Evolutionary conservation across 2,329 filamentous ascomycete species (phyloP).

Genomic region (Aureobasidium leucospermi): DNA sequence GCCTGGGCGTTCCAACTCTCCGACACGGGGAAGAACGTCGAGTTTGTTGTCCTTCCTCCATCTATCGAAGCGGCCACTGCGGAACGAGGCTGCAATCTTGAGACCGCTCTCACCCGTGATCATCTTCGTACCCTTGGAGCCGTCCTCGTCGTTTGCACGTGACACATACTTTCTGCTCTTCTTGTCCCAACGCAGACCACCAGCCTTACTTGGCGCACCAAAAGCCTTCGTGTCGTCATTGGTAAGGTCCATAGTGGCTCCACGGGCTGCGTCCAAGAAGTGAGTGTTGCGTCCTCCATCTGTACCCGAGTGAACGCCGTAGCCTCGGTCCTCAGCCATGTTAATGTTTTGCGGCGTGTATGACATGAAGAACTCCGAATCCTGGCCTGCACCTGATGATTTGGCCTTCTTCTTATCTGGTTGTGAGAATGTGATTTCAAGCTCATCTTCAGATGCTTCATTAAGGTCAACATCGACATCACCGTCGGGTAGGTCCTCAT

Average conservation of each 20-base stretch:
- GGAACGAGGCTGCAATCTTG: constrained; percentile 92
- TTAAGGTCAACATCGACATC: constrained; percentile 34
- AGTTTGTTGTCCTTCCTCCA: constrained; percentile 87
- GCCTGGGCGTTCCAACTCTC: constrained; percentile 60
- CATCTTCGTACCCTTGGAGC: constrained; percentile 64
- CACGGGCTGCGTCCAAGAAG: constrained; percentile 82
- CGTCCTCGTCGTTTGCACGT: constrained; percentile 88
- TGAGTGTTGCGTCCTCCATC: constrained; percentile 50
- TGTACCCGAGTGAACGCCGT: constrained; percentile 78
- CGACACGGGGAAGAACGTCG: constrained; percentile 68
- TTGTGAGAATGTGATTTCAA: constrained; percentile 45
- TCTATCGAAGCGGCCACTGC: constrained; percentile 83
- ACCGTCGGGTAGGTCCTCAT: constrained; percentile 31
- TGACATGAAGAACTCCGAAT: constrained; percentile 91
- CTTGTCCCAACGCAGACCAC: constrained; percentile 87
- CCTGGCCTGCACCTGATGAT: constrained; percentile 52
- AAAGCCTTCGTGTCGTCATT: constrained; percentile 84
- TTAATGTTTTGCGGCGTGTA: constrained; percentile 80
- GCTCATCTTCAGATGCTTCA: constrained; percentile 45
- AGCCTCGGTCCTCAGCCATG: constrained; percentile 80
- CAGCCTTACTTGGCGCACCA: constrained; percentile 62
- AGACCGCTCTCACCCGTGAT: constrained; percentile 85
- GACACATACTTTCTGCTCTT: constrained; percentile 93
- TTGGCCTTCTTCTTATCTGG: constrained; percentile 18
- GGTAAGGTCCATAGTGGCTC: constrained; percentile 83